Conservation (phyloP, 805 yeast genomes). For the Barnettozyma pratensis region DNA sequence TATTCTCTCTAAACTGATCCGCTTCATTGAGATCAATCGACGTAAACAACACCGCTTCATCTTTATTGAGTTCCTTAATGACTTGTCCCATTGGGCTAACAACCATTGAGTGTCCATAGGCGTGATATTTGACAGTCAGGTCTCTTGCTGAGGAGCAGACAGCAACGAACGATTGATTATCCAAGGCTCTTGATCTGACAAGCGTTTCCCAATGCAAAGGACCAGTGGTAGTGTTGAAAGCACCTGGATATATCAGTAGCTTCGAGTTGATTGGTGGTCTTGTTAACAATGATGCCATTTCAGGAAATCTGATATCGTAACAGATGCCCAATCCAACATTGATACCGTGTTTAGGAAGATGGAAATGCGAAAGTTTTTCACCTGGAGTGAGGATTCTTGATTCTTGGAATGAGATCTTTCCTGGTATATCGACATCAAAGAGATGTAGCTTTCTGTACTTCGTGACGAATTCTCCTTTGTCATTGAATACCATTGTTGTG, state of each 20-base stretch:
- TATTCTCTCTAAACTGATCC: conserved; percentile 49
- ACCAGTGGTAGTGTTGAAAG: conserved; percentile 80
- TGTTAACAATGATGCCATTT: conserved; percentile 58
- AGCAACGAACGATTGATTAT: conserved; percentile 66
- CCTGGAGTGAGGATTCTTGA: conserved; percentile 23
- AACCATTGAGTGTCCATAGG: conserved; percentile 63
- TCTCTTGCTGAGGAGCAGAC: conserved; percentile 90
- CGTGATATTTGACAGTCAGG: conserved; percentile 50
- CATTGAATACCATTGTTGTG: conserved; percentile 69
- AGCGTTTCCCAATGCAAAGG: conserved; percentile 79
- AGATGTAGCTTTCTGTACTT: conserved; percentile 19
- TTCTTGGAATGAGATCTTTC: conserved; percentile 85
- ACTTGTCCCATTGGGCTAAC: conserved; percentile 60
- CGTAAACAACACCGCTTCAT: conserved; percentile 65
- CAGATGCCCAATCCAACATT: conserved; percentile 90
- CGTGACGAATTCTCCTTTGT: conserved; percentile 65
- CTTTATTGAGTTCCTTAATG: conserved; percentile 67
- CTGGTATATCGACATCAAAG: conserved; percentile 57
- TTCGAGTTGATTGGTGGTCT: conserved; percentile 43
- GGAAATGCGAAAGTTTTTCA: conserved; percentile 11
- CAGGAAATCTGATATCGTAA: conserved; percentile 79
- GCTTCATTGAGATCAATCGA: conserved; percentile 57
- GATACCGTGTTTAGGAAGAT: conserved; percentile 54
- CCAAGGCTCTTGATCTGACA: conserved; percentile 70
- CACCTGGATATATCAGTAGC: conserved; percentile 79